Evolutionary conservation across 495 filamentous ascomycete genomes (phyloP), one percentile per base, ranked within the genome.

Genomic region (Aspergillus haitiensis): DNA sequence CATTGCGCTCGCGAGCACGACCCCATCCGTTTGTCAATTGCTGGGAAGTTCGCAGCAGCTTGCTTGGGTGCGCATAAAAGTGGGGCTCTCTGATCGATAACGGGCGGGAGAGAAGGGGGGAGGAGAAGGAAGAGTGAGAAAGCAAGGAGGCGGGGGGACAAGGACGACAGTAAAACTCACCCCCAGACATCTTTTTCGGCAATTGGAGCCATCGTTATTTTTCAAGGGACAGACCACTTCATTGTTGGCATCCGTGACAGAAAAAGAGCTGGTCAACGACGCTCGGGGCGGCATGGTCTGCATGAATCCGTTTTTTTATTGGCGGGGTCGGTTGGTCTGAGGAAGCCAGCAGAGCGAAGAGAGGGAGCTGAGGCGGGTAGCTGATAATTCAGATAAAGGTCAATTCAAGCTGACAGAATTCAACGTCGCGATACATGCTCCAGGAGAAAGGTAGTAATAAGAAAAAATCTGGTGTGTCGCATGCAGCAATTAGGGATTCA

Each of bases 181-280:
- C 74, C 94, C 94, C 68, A 94, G 83, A 75, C 94, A 98, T 80
- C 94, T 84, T 81, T 98, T 98, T 70, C 94, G 89, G 83, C 94
- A 98, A 79, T 88, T 92, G 66, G 94, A 96, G 67, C 92, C 91
- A 84, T 98, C 94, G 60, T 96, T 92, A 72, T 97, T 97, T 69
- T 86, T 87, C 79, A 98, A 78, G 61, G 94, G 94, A 81, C 94
- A 98, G 60, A 97, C 91, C 64, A 98, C 93, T 75, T 97, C 94
- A 75, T 95, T 95, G 71, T 88, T 92, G 72, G 87, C 85, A 79
- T 96, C 92, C 61, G 90, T 88, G 67, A 96, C 88, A 63, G 92
- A 93, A 71, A 97, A 97, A 55, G 92, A 95, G 73, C 88, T 88
- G 58, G 89, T 93, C 70, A 95, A 81, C 56, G 91, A 89, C 62